Evolutionary conservation across 495 filamentous ascomycete genomes (phyloP).

Genomic region (Elaphomyces granulatus): DNA sequence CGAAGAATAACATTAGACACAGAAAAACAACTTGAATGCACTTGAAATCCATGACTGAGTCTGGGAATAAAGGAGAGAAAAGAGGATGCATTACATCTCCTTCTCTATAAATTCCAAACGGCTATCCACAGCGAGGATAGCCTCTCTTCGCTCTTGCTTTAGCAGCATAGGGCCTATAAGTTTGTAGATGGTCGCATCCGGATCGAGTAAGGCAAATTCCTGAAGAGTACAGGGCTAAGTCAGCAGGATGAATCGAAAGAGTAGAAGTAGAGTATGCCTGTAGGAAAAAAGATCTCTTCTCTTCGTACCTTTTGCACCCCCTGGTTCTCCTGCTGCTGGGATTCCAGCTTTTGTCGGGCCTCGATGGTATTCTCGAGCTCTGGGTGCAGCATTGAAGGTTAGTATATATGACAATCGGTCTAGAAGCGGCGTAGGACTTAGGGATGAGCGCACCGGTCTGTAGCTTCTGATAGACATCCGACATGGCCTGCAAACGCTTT

Average conservation of each 20-base stretch:
- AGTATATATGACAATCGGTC: not conserved
- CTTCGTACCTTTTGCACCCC: constrained; percentile 62
- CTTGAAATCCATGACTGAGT: constrained; percentile 4
- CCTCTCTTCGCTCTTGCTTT: constrained; percentile 85
- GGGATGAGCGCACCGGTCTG: constrained; percentile 49
- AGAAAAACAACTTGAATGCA: not conserved
- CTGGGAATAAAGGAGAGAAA: not conserved
- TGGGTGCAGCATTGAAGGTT: constrained; percentile 15
- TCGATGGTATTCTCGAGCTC: constrained; percentile 64
- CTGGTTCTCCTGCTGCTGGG: constrained; percentile 83
- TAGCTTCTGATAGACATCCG: constrained; percentile 74
- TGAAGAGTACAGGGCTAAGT: constrained; percentile 11
- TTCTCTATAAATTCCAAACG: constrained; percentile 84
- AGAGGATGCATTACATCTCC: constrained; percentile 58
- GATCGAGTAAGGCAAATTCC: constrained; percentile 70
- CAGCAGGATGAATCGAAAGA: not conserved
- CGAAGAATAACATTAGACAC: not conserved
- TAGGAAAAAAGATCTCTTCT: not conserved
- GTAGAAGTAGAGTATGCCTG: too few relatives aligned
- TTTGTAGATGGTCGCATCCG: constrained; percentile 85
- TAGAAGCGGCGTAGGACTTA: constrained; percentile 1
- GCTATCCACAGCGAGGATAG: constrained; percentile 75
- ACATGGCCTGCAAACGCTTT: constrained; percentile 61
- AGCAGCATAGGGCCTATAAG: constrained; percentile 82
- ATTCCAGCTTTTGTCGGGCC: constrained; percentile 85